These are phyloP conservation scores for Noccaea caerulescens DNA, from an alignment of 345 rosid species.

Conservation along the genomic window DNA sequence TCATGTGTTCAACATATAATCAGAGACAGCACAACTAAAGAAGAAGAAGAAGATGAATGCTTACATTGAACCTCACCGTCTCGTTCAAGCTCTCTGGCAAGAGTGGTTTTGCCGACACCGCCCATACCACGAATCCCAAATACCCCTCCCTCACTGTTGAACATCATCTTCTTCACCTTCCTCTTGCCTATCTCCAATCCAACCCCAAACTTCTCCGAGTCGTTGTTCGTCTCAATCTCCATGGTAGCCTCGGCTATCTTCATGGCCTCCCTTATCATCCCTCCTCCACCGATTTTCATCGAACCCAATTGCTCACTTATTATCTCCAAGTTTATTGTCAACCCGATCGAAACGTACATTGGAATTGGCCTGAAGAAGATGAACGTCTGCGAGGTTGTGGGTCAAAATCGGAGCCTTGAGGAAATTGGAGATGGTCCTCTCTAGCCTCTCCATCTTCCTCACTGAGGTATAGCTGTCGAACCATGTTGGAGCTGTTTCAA, in stretches of 20 bases:
- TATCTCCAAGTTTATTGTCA: too few species aligned
- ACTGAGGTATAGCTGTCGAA: too few species aligned
- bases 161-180: conserved; percentile 78
- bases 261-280: too few species aligned
- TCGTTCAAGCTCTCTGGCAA: conserved; percentile 66
- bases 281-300: too few species aligned
- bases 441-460: too few species aligned
- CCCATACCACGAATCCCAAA: conserved; percentile 83
- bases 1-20: too few species aligned
- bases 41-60: conserved; percentile 24
- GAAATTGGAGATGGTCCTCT: conserved; percentile 44
- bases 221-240: conserved; percentile 41
- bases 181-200: conserved; percentile 71
- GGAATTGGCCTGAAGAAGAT: conserved; percentile 50
- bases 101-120: conserved; percentile 89
- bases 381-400: conserved; percentile 70
- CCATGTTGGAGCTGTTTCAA: conserved; percentile 53
- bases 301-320: too few species aligned
- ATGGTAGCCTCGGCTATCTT: conserved; percentile 52
- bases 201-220: conserved; percentile 45
- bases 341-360: too few species aligned
- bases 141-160: conserved; percentile 45
- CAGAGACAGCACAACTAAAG: background rate
- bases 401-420: conserved; percentile 51
- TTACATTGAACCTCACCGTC: conserved; percentile 71